These are phyloP conservation scores for Drosera spatulata DNA, from an alignment of 179 eudicot genomes.

Conservation along the genomic window DNA sequence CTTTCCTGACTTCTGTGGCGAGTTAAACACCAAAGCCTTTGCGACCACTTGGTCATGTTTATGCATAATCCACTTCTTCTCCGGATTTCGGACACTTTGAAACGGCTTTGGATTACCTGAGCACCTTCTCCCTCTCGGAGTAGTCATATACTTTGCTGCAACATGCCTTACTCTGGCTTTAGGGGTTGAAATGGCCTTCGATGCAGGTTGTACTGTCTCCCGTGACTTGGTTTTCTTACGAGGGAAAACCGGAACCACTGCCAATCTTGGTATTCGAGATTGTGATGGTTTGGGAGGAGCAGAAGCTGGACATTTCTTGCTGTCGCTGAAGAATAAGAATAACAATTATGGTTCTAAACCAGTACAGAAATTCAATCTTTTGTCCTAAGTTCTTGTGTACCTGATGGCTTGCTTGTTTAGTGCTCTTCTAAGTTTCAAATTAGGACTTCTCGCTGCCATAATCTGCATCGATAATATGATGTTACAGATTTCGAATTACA, in stretches of 20 bases:
- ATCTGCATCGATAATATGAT: constrained; percentile 34
- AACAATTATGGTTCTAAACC: too few species aligned
- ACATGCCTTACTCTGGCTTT: constrained; percentile 53
- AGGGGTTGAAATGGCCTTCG: constrained; percentile 43
- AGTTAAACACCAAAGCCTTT: constrained; percentile 56
- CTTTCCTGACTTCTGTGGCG: constrained; percentile 50
- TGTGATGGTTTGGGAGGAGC: constrained; percentile 86
- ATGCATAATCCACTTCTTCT: constrained; percentile 22
- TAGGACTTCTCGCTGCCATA: constrained; percentile 97
- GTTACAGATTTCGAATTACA: background rate
- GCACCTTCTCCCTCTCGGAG: constrained; percentile 55
- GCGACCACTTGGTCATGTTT: constrained; percentile 27
- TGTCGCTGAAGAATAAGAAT: constrained; percentile 20
- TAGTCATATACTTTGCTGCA: constrained; percentile 85
- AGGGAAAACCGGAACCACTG: constrained; percentile 48
- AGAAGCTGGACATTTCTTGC: constrained; percentile 58
- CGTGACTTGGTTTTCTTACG: constrained; percentile 25
- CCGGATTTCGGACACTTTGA: constrained; percentile 56
- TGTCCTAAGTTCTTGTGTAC: constrained; percentile 7
- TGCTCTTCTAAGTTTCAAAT: constrained; percentile 44
- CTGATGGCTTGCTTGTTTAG: constrained; percentile 40
- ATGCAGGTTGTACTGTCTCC: constrained; percentile 16
- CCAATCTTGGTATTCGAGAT: constrained; percentile 52
- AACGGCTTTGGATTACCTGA: constrained; percentile 35
- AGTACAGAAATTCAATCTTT: background rate